These are phyloP conservation scores for Trametes coccinea DNA, from an alignment of 768 basidiomycete genomes.

Conservation along the genomic window DNA sequence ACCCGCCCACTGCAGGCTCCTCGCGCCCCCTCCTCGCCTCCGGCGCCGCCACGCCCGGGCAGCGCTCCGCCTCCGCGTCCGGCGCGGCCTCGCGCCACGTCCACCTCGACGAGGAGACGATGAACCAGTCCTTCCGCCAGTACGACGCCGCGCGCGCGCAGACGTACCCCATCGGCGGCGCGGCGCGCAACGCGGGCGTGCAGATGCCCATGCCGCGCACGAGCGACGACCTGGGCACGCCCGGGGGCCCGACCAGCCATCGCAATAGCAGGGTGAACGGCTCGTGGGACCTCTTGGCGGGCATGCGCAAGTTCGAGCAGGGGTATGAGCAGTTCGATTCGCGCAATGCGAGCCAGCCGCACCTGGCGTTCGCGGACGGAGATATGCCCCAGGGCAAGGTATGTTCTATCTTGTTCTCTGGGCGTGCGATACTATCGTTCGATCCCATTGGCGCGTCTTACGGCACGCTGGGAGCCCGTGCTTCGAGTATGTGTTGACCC, in stretches of 20 bases:
- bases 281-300: constrained; percentile 54
- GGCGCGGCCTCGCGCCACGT: constrained; percentile 2
- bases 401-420: too few relatives aligned
- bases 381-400: constrained; percentile 61
- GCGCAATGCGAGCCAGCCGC: constrained; percentile 49
- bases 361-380: constrained; percentile 60
- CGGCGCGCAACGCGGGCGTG: neutral
- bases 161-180: constrained; percentile 18
- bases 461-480: neutral
- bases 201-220: constrained; percentile 10
- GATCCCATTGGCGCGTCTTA: too few relatives aligned
- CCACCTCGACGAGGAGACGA: constrained; percentile 7
- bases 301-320: constrained; percentile 53
- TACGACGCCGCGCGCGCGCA: constrained; percentile 29
- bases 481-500: neutral
- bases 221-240: constrained; percentile 3
- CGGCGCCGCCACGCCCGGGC: neutral
- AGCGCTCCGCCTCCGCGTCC: neutral
- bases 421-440: too few relatives aligned
- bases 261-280: constrained; percentile 26
- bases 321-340: constrained; percentile 61
- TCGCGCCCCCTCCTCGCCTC: constrained; percentile 10
- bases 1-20: constrained; percentile 6
- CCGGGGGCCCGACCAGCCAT: constrained; percentile 3
- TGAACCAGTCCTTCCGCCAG: constrained; percentile 18